These are phyloP conservation scores for Quercus variabilis DNA, from an alignment of 306 rosid genomes.

Conservation along the genomic window DNA sequence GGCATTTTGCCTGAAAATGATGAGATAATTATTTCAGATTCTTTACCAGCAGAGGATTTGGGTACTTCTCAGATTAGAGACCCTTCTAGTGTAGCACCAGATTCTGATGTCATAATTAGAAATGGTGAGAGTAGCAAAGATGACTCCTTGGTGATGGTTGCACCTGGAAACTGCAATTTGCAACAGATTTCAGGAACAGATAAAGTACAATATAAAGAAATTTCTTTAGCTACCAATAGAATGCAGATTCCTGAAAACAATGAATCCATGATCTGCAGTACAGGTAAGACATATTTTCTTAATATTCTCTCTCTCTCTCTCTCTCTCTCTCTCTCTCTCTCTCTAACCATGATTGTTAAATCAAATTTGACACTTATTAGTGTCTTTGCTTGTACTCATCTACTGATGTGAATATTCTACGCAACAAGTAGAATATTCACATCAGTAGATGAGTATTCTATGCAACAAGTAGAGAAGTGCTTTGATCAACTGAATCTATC, in stretches of 20 bases:
- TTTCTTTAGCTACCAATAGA: conserved; percentile 14
- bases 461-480: not conserved
- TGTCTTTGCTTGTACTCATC: conserved; percentile 18
- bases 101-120: not conserved
- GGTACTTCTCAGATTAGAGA: conserved; percentile 38
- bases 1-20: conserved; percentile 18
- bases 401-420: conserved; percentile 1
- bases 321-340: not conserved
- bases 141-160: conserved; percentile 18
- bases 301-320: not conserved
- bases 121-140: conserved; percentile 14
- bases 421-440: not conserved
- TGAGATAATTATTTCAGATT: conserved; percentile 36
- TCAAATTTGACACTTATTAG: not conserved
- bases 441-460: not conserved
- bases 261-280: conserved; percentile 30
- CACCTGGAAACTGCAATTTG: conserved; percentile 22
- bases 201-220: conserved; percentile 9
- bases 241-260: conserved; percentile 21
- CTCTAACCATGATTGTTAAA: not conserved
- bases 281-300: conserved; percentile 44
- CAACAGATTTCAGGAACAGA: conserved; percentile 27
- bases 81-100: conserved; percentile 13
- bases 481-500: not conserved
- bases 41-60: conserved; percentile 29